Conservation (phyloP, 2,329 filamentous ascomycete genomes). For the Arachnopeziza araneosa region DNA sequence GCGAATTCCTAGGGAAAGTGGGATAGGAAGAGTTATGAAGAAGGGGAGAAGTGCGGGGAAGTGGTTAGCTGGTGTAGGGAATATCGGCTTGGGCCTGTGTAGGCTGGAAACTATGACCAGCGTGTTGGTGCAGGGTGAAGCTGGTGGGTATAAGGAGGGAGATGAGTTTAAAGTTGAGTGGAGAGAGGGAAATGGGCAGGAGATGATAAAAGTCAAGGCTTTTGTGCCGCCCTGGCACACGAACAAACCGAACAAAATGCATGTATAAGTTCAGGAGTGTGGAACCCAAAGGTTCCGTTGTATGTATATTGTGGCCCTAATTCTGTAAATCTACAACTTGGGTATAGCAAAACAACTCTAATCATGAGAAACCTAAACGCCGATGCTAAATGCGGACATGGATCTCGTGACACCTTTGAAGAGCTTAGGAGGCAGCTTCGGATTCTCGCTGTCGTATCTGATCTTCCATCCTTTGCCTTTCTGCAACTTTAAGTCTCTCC, state of each 20-base stretch:
- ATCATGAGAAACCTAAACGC: slow-evolving; percentile 19
- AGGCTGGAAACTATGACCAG: slow-evolving; percentile 89
- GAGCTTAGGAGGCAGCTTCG: slow-evolving; percentile 33
- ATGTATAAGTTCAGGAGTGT: not conserved
- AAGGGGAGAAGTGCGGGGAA: slow-evolving; percentile 72
- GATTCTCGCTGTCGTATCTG: slow-evolving; percentile 43
- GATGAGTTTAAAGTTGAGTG: slow-evolving; percentile 44
- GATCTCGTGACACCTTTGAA: not conserved
- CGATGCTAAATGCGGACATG: slow-evolving; percentile 17
- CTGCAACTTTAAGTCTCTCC: slow-evolving; percentile 51
- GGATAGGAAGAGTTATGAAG: slow-evolving; percentile 47
- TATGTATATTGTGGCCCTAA: not conserved
- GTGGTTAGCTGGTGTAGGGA: slow-evolving; percentile 73
- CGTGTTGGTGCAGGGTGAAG: slow-evolving; percentile 54
- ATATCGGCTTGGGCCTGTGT: slow-evolving; percentile 81
- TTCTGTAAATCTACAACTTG: slow-evolving; percentile 8
- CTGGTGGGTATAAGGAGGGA: slow-evolving; percentile 41
- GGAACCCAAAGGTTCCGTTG: not conserved
- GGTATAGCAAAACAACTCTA: slow-evolving; percentile 16
- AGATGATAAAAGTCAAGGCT: slow-evolving; percentile 60
- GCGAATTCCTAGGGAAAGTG: slow-evolving; percentile 35
- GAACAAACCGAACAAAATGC: slow-evolving; percentile 1
- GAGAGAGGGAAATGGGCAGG: slow-evolving; percentile 33
- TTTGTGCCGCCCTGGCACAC: slow-evolving; percentile 73
- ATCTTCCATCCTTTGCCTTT: slow-evolving; percentile 47